Conservation (phyloP, 768 basidiomycete genomes). For the Russula virescens region DNA sequence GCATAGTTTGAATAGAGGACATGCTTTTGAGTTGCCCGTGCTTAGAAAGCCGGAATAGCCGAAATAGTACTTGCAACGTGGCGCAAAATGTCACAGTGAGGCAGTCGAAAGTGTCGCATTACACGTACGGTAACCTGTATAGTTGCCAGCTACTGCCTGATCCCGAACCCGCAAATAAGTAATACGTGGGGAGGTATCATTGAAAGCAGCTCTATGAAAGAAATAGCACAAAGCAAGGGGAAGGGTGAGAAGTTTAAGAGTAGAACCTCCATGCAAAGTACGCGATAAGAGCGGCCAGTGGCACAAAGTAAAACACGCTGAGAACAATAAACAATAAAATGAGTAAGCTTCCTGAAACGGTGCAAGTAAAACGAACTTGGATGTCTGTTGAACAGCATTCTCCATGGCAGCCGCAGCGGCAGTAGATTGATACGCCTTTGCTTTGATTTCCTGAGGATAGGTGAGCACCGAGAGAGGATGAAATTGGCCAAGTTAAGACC, state of each 20-base stretch:
- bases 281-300: conserved; percentile 38
- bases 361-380: conserved; percentile 19
- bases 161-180: neutral
- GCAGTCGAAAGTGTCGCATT: neutral
- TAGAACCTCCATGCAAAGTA: conserved; percentile 45
- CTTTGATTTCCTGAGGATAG: conserved; percentile 10
- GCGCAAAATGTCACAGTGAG: too few species aligned
- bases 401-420: conserved; percentile 16
- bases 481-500: neutral
- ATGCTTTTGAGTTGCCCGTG: too few species aligned
- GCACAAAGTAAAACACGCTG: conserved; percentile 38
- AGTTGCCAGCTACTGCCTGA: neutral
- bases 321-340: conserved; percentile 17
- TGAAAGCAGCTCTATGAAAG: conserved; percentile 1
- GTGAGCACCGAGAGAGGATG: neutral
- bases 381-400: conserved; percentile 23
- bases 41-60: neutral
- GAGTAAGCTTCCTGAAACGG: neutral
- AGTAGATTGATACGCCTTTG: conserved; percentile 15
- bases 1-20: too few species aligned
- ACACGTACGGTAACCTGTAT: conserved; percentile 10
- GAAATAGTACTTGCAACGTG: neutral
- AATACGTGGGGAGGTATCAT: neutral
- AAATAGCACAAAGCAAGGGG: neutral
- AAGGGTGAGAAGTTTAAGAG: conserved; percentile 1